Evolutionary conservation across 2,329 filamentous ascomycete species (phyloP), one percentile per base, ranked within the genome.

Genomic region (Corniculantispora saksenae): DNA sequence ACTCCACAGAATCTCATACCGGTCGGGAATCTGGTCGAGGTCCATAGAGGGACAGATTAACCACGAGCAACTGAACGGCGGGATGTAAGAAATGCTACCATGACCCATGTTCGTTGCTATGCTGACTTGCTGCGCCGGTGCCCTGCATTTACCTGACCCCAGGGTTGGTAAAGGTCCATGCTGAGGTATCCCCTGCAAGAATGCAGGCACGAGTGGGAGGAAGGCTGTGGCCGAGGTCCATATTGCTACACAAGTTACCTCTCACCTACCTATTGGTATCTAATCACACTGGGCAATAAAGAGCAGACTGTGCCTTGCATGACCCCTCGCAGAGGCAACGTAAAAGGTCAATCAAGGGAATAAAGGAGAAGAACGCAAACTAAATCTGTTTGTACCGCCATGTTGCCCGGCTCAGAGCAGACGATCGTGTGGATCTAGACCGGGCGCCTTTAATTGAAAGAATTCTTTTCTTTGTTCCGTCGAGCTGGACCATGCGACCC

Each of bases 21-120:
- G n/a, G 40, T 25, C 12, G 10, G 10, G 32, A 32, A 10, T 32
- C 32, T 32, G 32, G 32, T 60, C 21, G 8, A n/a, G 29, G 21
- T 21, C 19, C n/a, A 29, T 45, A 21, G 43, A 19, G n/a, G n/a
- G n/a, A 51, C 10, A 9, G 48, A n/a, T 23, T 17, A 21, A 32
- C 32, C 32, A 38, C 29, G 45, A 45, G 48, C 27, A 43, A 6
- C 17, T 21, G 59, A 45, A 61, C 47, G 47, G 53, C 47, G 35
- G 47, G 19, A 32, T 17, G 47, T 43, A 54, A 43, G 51, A 62
- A 62, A 55, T 35, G 50, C 17, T 35, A 54, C 51, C 23, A n/a
- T 25, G 29, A 51, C 32, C 45, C 29, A 23, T 56, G 47, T 40
- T 61, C 50, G 60, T 62, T 62, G 60, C 51, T 45, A 27, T 55